Base-by-base conservation (phyloP, 352 stramenopile species). In the Phytophthora citrophthora region DNA sequence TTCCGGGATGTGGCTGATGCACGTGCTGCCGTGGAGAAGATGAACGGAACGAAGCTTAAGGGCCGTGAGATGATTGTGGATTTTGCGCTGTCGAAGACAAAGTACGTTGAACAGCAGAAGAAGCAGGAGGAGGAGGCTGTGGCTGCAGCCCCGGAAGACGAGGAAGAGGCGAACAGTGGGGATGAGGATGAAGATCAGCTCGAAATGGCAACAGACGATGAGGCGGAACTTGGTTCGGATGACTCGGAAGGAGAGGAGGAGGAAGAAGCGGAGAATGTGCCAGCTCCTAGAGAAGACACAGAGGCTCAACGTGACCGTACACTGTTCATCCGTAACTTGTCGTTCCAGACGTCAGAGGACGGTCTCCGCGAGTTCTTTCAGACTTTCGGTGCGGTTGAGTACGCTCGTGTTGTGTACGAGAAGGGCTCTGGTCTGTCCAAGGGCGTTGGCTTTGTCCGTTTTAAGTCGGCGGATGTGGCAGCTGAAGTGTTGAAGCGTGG, bases 1-100 rank as follows among this genome's bases (percentile, higher is more conserved):
- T 95, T 83, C 54, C 83, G 76, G 5, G 86, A 91, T 44, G 64
- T 82, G 29, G 64, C 68, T 24, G 87, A 91, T 45, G 84, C 85
- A 24, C 78, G 77, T 32, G 32, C 56, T 16, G 84, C 87, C n/a
- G 82, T 93, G 34, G 82, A 88, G 18, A 82, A 86, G 31, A 69
- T 91, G 23, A 95, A 93, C 50, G 86, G 84, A 55, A 65, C 66
- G 26, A 94, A 94, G 51, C 67, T 95, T 27, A 93, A 92, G 54
- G 87, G 85, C 41, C 83, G 87, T 44, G 80, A 93, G 62, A 93
- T 95, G 75, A 83, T 94, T 61, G 87, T 95, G 27, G 87, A 95
- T 79, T 93, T 90, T 67, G 87, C 87, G 34, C 54, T 95, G 24
- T 81, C 85, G 10, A 94, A 95, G 64, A 69, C 73, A 13, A 88